Evolutionary conservation across 345 rosid species (phyloP), one percentile per base, ranked within the genome.

Genomic region (Eucalyptus sp.): DNA sequence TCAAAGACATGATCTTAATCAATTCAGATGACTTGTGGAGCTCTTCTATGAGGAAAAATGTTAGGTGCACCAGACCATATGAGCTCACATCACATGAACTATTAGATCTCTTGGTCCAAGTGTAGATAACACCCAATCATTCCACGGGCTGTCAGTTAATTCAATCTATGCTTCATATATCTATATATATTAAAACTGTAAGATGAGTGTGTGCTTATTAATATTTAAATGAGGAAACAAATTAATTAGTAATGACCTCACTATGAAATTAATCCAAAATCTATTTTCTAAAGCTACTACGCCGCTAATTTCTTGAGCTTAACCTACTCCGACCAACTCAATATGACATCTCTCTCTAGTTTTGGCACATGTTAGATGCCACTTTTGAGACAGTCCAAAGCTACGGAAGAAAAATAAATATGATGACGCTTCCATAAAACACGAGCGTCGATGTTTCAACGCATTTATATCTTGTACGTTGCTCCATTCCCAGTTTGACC

Each of bases 51-150:
- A 5, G 13, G 80, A 17, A 31, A n/a, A 66, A 7, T 66, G 41
- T 66, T 66, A 66, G 41, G 12, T 66, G 22, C 43, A 16, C 22
- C 43, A 2, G 10, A 31, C 79, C 20, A 66, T 15, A 4, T 66
- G 41, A 29, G 15, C 33, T 27, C 37, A 64, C 8, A 64, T 64
- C 37, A 64, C 18, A n/a, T 3, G 31, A n/a, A n/a, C n/a, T 7
- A 16, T 13, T n/a, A 17, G 37, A 64, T 64, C 6, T 31, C 9
- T 17, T 16, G 24, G 80, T 68, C 80, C 43, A 31, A 31, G 13
- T 31, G 80, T 4, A 68, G 1, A 31, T 31, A 31, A n/a, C 7
- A n/a, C 22, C 3, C 3, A 0, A 33, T 16, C 43, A 68, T 16
- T 31, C 2, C 43, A 33, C 10, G 3, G 6, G 24, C 24, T 0